phyloP scores from a whole-genome alignment of 1,139 yeast species.

The Saccharomyces hybrid region DNA sequence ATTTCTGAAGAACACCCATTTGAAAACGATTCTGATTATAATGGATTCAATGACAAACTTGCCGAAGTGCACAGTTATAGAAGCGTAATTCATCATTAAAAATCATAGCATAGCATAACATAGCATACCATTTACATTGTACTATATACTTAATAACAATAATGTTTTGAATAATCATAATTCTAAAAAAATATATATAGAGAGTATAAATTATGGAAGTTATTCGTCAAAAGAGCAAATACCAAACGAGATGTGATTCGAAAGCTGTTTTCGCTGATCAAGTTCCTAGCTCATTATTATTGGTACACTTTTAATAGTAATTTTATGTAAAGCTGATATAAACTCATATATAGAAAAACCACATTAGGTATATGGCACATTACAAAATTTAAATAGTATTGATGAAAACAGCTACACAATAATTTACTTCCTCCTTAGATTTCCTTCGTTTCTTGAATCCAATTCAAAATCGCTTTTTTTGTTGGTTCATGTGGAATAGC shows the following conservation, averaged over 20 bases:
- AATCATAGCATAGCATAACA: background rate
- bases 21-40: background rate
- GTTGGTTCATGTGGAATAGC: slow-evolving; percentile 30
- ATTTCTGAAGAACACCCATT: background rate
- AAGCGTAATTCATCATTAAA: slow-evolving; percentile 11
- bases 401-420: background rate
- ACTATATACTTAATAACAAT: background rate
- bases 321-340: background rate
- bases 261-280: background rate
- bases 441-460: slow-evolving; percentile 32
- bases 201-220: background rate
- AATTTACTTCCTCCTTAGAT: slow-evolving; percentile 12
- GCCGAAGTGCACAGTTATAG: slow-evolving; percentile 11
- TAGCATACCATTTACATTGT: background rate
- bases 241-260: background rate
- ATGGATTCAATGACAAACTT: background rate
- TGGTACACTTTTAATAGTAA: background rate
- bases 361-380: background rate
- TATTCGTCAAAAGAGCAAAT: no score
- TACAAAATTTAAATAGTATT: background rate
- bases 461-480: slow-evolving; percentile 21
- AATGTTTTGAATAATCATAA: background rate
- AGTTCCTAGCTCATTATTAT: background rate
- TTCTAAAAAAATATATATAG: background rate
- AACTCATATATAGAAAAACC: background rate